These are phyloP conservation scores for Parsonsia alboflavescens DNA, from an alignment of 257 asterid species.

Conservation along the genomic window DNA sequence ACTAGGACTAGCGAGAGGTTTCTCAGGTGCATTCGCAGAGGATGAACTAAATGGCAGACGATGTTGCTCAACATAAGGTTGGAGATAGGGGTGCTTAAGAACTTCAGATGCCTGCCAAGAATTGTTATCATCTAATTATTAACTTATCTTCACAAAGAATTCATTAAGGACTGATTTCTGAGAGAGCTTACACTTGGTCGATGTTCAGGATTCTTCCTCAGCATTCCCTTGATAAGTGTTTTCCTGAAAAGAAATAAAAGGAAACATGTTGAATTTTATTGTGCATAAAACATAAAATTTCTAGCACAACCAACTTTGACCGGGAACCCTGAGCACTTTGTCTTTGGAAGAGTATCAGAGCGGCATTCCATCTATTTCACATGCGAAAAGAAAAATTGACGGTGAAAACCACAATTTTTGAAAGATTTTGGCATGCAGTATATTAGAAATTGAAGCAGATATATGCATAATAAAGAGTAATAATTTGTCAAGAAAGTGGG, in stretches of 20 bases:
- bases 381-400: neutral
- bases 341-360: neutral
- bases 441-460: neutral
- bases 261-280: neutral
- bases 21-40: slow-evolving; percentile 34
- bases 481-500: too few species aligned
- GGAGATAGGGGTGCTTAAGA: slow-evolving; percentile 83
- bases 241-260: slow-evolving; percentile 47
- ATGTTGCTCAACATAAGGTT: slow-evolving; percentile 66
- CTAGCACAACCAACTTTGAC: neutral
- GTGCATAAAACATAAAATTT: neutral
- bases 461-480: neutral
- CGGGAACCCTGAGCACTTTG: neutral
- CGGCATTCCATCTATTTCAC: neutral
- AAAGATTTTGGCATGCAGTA: too few species aligned
- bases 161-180: slow-evolving; percentile 6
- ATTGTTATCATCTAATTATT: slow-evolving; percentile 9
- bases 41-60: slow-evolving; percentile 50
- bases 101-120: slow-evolving; percentile 76
- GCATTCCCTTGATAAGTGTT: slow-evolving; percentile 88
- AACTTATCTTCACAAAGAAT: neutral
- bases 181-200: slow-evolving; percentile 70
- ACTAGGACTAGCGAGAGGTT: slow-evolving; percentile 33
- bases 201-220: slow-evolving; percentile 95
- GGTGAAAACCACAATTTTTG: neutral